These are phyloP conservation scores for Dissophora globulifera DNA, from an alignment of 192 early-diverging fungal genomes.

Conservation along the genomic window DNA sequence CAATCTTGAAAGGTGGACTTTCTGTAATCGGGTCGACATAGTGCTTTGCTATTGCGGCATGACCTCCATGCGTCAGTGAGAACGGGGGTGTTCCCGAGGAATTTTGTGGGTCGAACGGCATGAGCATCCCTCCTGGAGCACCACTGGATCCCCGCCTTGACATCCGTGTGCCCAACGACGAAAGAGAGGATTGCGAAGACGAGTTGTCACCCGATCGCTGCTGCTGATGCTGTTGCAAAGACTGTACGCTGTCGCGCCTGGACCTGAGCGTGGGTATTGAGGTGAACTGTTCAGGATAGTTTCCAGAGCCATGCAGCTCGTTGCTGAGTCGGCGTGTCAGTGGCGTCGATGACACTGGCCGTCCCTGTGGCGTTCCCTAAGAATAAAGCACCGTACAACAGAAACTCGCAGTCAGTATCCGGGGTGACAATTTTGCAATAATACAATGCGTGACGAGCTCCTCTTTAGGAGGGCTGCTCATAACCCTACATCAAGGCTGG, in stretches of 20 bases:
- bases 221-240: constrained; percentile 30
- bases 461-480: too few species aligned
- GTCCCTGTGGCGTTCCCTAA: neutral
- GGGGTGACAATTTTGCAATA: too few species aligned
- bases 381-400: neutral
- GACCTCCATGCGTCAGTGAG: constrained; percentile 24
- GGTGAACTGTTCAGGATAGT: constrained; percentile 11
- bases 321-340: constrained; percentile 17
- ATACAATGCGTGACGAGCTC: too few species aligned
- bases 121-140: constrained; percentile 13
- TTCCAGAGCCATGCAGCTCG: constrained; percentile 26
- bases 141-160: constrained; percentile 35
- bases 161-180: constrained; percentile 38
- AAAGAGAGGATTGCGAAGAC: constrained; percentile 41
- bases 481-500: constrained; percentile 41
- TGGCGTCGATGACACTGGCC: constrained; percentile 5
- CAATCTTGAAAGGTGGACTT: constrained; percentile 41
- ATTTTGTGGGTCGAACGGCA: constrained; percentile 19
- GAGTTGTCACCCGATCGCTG: constrained; percentile 37
- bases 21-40: constrained; percentile 41
- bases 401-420: too few species aligned
- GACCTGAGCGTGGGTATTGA: constrained; percentile 1
- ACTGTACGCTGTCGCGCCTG: constrained; percentile 34
- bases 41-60: constrained; percentile 24
- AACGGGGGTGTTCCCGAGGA: constrained; percentile 26